Evolutionary conservation across 116 monocot species (phyloP), one percentile per base, ranked within the genome.

Genomic region (Posidonia oceanica): DNA sequence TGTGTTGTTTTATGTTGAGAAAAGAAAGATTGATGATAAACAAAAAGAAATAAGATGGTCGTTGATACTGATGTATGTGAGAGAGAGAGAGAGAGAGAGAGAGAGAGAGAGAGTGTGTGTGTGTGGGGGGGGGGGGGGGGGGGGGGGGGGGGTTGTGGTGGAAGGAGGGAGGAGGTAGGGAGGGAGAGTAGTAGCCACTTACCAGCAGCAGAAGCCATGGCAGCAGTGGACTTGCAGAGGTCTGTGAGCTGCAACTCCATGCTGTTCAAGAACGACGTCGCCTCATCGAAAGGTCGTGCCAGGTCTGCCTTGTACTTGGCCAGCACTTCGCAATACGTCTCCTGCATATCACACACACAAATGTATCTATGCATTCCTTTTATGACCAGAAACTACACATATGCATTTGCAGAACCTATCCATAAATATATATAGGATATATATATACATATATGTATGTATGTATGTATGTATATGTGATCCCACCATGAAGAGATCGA

Each of bases 401-500:
- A 29, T 29, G 29, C 29, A 29, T 29, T 29, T 29, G 29, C 29
- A 29, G 29, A 29, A 29, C 29, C 29, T 29, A 29, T n/a, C n/a
- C n/a, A n/a, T n/a, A n/a, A n/a, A n/a, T n/a, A n/a, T n/a, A n/a
- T n/a, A n/a, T n/a, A n/a, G n/a, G n/a, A n/a, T n/a, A n/a, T 29
- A 29, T 1, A 72, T 0, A 61, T 0, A 18, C 12, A 61, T 54
- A n/a, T 3, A 3, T 29, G 39, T 1, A 53, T 7, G n/a, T 6
- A 16, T 38, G 10, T 52, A 54, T 36, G 39, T 20, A 71, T 44
- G 15, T 17, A 71, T 39, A 40, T 36, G 11, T 16, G 7, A 7
- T 2, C 37, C 23, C 8, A 88, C 88, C 88, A 88, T 88, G 76
- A 88, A 88, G 12, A 85, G 76, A 71, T 88, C 88, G 48, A 88